phyloP scores from a whole-genome alignment of 331 rosid species.

The Malus hybrid region DNA sequence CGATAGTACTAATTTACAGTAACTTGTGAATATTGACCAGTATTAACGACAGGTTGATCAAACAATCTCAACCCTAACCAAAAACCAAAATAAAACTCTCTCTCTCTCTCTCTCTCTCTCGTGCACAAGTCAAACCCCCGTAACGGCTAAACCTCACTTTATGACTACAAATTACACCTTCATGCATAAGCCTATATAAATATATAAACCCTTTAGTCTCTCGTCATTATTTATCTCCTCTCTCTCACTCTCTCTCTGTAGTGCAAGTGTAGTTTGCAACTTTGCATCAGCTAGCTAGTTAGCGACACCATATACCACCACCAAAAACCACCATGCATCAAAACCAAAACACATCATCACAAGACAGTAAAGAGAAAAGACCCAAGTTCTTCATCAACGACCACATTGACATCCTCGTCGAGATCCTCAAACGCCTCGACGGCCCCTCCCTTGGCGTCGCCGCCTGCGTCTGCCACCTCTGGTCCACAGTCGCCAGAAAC shows the following conservation, averaged over 20 bases:
- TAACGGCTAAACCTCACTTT: not conserved
- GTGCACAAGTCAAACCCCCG: constrained; percentile 17
- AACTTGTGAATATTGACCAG: not conserved
- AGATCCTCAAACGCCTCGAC: constrained; percentile 80
- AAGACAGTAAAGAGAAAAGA: constrained; percentile 15
- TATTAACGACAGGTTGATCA: not conserved
- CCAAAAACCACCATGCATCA: constrained; percentile 13
- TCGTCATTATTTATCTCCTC: not conserved
- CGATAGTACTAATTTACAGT: not conserved
- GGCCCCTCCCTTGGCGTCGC: constrained; percentile 81
- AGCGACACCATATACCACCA: not conserved
- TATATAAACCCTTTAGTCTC: not conserved
- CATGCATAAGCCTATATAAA: constrained; percentile 3
- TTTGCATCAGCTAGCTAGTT: not conserved
- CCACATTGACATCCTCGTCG: constrained; percentile 77
- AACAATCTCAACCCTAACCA: not conserved
- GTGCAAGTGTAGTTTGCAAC: not conserved
- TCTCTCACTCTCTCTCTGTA: not conserved
- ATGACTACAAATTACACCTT: not conserved
- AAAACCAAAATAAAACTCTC: not conserved
- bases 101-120: not conserved
- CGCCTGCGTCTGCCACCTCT: constrained; percentile 83
- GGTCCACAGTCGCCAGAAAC: constrained; percentile 57
- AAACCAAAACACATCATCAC: not conserved
- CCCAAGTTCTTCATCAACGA: constrained; percentile 66